Evolutionary conservation across 306 rosid genomes (phyloP), one percentile per base, ranked within the genome.

Genomic region (Citrullus amarus): DNA sequence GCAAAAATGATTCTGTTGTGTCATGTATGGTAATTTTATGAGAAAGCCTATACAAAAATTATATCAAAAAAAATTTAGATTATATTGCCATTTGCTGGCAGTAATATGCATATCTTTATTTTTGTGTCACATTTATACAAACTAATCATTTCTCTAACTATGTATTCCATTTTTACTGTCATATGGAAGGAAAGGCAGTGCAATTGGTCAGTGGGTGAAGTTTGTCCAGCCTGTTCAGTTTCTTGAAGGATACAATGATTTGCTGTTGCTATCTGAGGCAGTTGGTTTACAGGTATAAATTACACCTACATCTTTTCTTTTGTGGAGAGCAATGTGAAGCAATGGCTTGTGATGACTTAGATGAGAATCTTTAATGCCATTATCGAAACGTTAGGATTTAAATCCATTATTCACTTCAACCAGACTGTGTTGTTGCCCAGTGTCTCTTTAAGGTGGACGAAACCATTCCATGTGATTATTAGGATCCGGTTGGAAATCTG

Each of bases 251-350:
- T 83, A 86, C 86, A 95, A 92, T 83, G 92, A 92, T 82, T 83
- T 95, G 48, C 63, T 87, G 73, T 83, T 92, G 76, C 77, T 92
- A 83, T 54, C 98, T 83, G 83, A 91, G 83, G 88, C 98, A 71
- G 91, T 95, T 54, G 97, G 98, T 76, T 88, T 95, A 83, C 97
- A 91, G 98, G 98, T 92, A 85, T 83, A 83, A 76, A 58, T n/a
- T 13, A 1, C 38, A 25, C n/a, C 60, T 14, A 41, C n/a, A 41
- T 50, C 77, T 72, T 46, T 28, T 20, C 77, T 44, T 50, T 28
- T 1, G 12, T 9, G 10, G 36, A 71, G 41, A 15, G 22, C 73
- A 12, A 71, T 28, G 20, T 71, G 76, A 48, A 71, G 4, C 15
- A 2, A 1, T 48, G 54, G 54, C 16, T 53, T 53, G 20, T 53